A percentile compares a stretch with the other conserved stretches of the same genome.
These are phyloP conservation scores for Tetragonia tetragonoides DNA, from an alignment of 148 eudicot genomes.

Conservation along the genomic window DNA sequence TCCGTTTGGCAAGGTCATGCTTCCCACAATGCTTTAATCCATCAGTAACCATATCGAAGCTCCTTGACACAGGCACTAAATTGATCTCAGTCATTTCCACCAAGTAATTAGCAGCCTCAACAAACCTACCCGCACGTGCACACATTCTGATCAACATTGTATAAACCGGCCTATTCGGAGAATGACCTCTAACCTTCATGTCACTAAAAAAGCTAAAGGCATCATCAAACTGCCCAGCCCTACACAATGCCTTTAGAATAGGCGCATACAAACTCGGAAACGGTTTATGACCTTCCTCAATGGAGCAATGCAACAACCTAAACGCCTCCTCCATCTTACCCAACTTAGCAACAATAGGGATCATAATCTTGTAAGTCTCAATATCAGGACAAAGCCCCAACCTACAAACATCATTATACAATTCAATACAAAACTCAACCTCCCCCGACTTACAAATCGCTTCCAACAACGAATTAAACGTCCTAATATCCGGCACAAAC, in stretches of 20 bases:
- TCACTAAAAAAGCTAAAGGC: constrained; percentile 88
- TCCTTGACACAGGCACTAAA: constrained; percentile 62
- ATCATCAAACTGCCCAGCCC: constrained; percentile 85
- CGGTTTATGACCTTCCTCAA: constrained; percentile 86
- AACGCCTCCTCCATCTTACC: constrained; percentile 78
- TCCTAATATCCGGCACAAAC: constrained; percentile 72
- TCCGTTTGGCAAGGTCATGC: constrained; percentile 83
- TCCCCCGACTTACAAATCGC: constrained; percentile 72
- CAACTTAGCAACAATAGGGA: constrained; percentile 59
- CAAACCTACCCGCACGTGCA: constrained; percentile 78
- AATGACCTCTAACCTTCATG: constrained; percentile 85
- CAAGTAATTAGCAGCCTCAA: constrained; percentile 92
- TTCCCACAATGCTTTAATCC: constrained; percentile 93
- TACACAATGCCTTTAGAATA: constrained; percentile 71
- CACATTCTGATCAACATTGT: constrained; percentile 91
- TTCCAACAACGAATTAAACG: constrained; percentile 80
- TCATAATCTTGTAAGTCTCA: constrained; percentile 76
- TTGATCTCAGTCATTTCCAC: constrained; percentile 90
- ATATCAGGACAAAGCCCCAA: constrained; percentile 72
- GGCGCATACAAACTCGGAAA: constrained; percentile 98
- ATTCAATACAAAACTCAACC: constrained; percentile 65
- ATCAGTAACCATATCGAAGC: constrained; percentile 95
- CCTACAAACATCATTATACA: constrained; percentile 66
- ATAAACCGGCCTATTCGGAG: constrained; percentile 85
- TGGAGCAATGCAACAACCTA: constrained; percentile 65